phyloP scores from a whole-genome alignment of 345 rosid genomes.

The Brassica napus region Da-Ae NC_063441.1:13549001-13549500 shows the following conservation, averaged over 20 bases:
- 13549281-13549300: not conserved
- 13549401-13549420: conserved; percentile 85
- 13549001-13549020: conserved; percentile 93
- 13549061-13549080: conserved; percentile 94
- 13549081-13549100: conserved; percentile 79
- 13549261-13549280: not conserved
- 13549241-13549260: not conserved
- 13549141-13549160: conserved; percentile 5
- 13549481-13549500: conserved; percentile 99
- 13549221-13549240: conserved; percentile 44
- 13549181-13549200: not conserved
- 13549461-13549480: conserved; percentile 96
- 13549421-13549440: conserved; percentile 91
- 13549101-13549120: conserved; percentile 68
- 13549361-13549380: conserved; percentile 94
- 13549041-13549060: conserved; percentile 90
- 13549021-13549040: conserved; percentile 84
- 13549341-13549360: conserved; percentile 79
- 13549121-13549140: conserved; percentile 13
- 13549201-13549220: conserved; percentile 74
- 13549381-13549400: conserved; percentile 86
- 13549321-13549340: conserved; percentile 73
- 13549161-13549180: too few relatives aligned
- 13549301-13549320: conserved; percentile 76
- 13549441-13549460: conserved; percentile 94